Evolutionary conservation across 2,329 filamentous ascomycete genomes (phyloP).

Genomic region (Hymenoscyphus fructigenus): DNA sequence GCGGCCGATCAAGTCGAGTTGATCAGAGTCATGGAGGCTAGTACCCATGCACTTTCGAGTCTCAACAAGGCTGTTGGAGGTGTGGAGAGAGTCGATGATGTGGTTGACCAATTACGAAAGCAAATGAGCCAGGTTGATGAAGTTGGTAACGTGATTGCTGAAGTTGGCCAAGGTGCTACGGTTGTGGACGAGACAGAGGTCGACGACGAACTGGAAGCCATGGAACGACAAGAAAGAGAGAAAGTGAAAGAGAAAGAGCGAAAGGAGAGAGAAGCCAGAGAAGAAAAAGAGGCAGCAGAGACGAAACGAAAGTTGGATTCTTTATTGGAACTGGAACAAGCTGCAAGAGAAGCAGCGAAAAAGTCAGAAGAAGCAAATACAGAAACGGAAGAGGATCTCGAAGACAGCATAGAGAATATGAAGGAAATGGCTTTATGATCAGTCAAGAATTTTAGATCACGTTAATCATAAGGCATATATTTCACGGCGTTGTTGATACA

Average conservation of each 20-base stretch:
- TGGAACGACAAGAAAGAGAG: slow-evolving; percentile 56
- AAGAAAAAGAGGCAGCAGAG: slow-evolving; percentile 33
- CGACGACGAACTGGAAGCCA: slow-evolving; percentile 78
- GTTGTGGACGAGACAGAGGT: slow-evolving; percentile 77
- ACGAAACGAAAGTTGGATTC: slow-evolving; percentile 33
- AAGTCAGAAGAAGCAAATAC: slow-evolving; percentile 12
- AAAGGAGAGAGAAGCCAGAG: slow-evolving; percentile 29
- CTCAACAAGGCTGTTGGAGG: slow-evolving; percentile 80
- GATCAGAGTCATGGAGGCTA: slow-evolving; percentile 78
- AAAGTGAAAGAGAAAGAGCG: slow-evolving; percentile 41
- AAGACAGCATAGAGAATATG: slow-evolving; percentile 23
- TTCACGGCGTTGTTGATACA: slow-evolving; percentile 16
- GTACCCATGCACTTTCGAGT: slow-evolving; percentile 66
- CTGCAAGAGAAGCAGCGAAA: slow-evolving; percentile 22
- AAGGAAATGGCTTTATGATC: slow-evolving; percentile 18
- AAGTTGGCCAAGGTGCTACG: slow-evolving; percentile 47
- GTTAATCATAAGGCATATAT: background rate
- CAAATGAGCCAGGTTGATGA: slow-evolving; percentile 84
- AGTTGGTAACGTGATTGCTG: slow-evolving; percentile 72
- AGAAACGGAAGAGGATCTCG: slow-evolving; percentile 20
- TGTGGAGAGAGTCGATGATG: slow-evolving; percentile 69
- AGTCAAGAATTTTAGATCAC: background rate
- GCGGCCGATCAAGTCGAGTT: slow-evolving; percentile 83
- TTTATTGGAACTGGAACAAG: slow-evolving; percentile 27
- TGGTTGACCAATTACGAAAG: slow-evolving; percentile 73